These are phyloP conservation scores for Microbotryum saponariae DNA, from an alignment of 1,284 basidiomycete species.

Conservation along the genomic window DNA sequence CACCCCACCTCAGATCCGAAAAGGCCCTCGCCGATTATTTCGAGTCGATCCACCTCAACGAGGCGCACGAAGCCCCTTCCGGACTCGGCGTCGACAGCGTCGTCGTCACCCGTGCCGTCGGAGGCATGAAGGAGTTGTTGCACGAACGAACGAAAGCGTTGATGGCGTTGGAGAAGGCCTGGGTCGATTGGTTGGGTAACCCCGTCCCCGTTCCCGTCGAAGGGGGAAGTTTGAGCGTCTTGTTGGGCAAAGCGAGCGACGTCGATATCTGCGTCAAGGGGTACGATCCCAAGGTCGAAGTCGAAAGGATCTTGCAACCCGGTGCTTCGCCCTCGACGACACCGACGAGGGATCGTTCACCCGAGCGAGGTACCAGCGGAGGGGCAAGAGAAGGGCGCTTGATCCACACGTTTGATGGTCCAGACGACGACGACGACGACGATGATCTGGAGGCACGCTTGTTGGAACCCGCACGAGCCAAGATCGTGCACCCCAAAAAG, in stretches of 20 bases:
- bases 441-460: slow-evolving; percentile 31
- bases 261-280: slow-evolving; percentile 49
- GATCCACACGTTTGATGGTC: slow-evolving; percentile 8
- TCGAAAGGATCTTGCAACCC: slow-evolving; percentile 26
- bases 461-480: slow-evolving; percentile 1
- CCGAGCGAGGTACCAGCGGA: neutral
- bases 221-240: slow-evolving; percentile 53
- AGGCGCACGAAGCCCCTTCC: slow-evolving; percentile 34
- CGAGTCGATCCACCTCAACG: slow-evolving; percentile 51
- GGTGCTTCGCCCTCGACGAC: slow-evolving; percentile 2
- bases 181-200: slow-evolving; percentile 87
- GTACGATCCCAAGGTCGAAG: slow-evolving; percentile 43
- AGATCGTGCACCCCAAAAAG: slow-evolving; percentile 64
- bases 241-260: slow-evolving; percentile 36
- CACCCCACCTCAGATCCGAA: slow-evolving; percentile 72
- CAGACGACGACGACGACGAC: neutral
- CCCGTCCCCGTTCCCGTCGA: slow-evolving; percentile 77
- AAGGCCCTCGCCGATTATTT: slow-evolving; percentile 85
- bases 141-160: slow-evolving; percentile 70
- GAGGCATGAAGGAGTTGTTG: slow-evolving; percentile 61
- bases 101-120: slow-evolving; percentile 76
- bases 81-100: slow-evolving; percentile 80
- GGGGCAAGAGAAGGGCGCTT: neutral
- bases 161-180: slow-evolving; percentile 67
- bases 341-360: neutral